Conservation (phyloP, 306 rosid species). For the Pyrus bretschneideri region DNA sequence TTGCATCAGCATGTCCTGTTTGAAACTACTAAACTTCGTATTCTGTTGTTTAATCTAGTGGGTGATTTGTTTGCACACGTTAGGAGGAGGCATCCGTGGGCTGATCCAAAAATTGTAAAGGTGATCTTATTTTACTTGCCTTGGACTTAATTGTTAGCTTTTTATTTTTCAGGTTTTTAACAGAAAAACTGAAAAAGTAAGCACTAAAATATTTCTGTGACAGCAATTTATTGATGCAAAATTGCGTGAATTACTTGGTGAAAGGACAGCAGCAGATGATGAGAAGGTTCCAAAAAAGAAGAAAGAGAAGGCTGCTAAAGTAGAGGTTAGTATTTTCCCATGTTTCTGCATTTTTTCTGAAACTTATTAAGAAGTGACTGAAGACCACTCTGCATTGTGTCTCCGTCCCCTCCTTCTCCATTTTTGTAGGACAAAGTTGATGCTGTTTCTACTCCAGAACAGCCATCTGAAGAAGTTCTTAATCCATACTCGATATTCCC, state of each 20-base stretch:
- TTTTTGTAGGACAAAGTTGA: slow-evolving; percentile 45
- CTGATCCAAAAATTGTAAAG: slow-evolving; percentile 90
- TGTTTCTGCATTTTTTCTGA: background rate
- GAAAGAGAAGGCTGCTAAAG: slow-evolving; percentile 91
- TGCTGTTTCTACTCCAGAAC: slow-evolving; percentile 48
- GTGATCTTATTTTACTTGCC: slow-evolving; percentile 25
- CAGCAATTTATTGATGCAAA: slow-evolving; percentile 74
- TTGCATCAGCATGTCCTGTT: background rate
- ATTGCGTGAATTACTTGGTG: slow-evolving; percentile 73
- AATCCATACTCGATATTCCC: slow-evolving; percentile 85
- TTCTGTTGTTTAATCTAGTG: slow-evolving; percentile 37
- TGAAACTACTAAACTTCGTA: background rate
- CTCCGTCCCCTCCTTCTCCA: slow-evolving; percentile 3
- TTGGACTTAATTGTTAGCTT: background rate
- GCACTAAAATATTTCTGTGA: background rate
- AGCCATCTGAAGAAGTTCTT: slow-evolving; percentile 72
- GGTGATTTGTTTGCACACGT: slow-evolving; percentile 80
- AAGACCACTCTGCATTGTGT: background rate
- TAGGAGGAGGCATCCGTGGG: slow-evolving; percentile 92
- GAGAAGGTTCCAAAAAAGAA: slow-evolving; percentile 76
- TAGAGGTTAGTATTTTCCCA: slow-evolving; percentile 41
- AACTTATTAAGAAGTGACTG: slow-evolving; percentile 9
- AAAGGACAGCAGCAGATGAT: slow-evolving; percentile 82
- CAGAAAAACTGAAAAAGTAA: background rate
- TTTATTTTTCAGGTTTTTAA: background rate